Percentiles rank a stretch among this genome's conserved stretches.
Evolutionary conservation across 768 basidiomycete species (phyloP).

Genomic region (Suillus occidentalis): DNA sequence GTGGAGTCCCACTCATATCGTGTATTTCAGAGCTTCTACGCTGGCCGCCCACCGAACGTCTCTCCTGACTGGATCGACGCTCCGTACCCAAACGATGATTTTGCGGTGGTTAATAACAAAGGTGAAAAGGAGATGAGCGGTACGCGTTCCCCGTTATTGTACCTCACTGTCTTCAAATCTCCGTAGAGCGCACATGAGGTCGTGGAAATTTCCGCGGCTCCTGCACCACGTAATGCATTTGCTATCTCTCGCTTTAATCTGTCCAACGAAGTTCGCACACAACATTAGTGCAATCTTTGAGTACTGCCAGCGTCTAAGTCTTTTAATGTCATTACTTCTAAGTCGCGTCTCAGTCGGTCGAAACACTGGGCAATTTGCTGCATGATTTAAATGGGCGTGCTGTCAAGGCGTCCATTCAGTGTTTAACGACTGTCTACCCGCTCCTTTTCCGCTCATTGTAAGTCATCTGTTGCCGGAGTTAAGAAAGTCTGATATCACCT

Average conservation of each 20-base stretch:
- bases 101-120: constrained; percentile 33
- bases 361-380: constrained; percentile 68
- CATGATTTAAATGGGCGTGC: constrained; percentile 63
- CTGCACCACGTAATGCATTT: constrained; percentile 61
- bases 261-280: constrained; percentile 71
- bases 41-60: constrained; percentile 61
- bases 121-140: constrained; percentile 43
- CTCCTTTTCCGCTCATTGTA: constrained; percentile 84
- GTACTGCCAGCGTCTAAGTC: constrained; percentile 28
- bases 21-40: constrained; percentile 53
- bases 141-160: constrained; percentile 25
- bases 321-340: constrained; percentile 33
- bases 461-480: constrained; percentile 24
- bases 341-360: constrained; percentile 80
- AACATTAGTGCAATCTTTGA: constrained; percentile 62
- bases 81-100: constrained; percentile 48
- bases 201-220: constrained; percentile 52
- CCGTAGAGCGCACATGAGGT: constrained; percentile 59
- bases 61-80: constrained; percentile 55
- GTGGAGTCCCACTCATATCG: not conserved
- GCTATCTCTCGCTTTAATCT: constrained; percentile 80
- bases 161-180: not conserved
- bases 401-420: constrained; percentile 80
- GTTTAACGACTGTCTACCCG: constrained; percentile 80
- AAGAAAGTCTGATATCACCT: constrained; percentile 16